Evolutionary conservation across 768 basidiomycete species (phyloP), one percentile per base, ranked within the genome.

Genomic region (Amanita fuliginea): DNA sequence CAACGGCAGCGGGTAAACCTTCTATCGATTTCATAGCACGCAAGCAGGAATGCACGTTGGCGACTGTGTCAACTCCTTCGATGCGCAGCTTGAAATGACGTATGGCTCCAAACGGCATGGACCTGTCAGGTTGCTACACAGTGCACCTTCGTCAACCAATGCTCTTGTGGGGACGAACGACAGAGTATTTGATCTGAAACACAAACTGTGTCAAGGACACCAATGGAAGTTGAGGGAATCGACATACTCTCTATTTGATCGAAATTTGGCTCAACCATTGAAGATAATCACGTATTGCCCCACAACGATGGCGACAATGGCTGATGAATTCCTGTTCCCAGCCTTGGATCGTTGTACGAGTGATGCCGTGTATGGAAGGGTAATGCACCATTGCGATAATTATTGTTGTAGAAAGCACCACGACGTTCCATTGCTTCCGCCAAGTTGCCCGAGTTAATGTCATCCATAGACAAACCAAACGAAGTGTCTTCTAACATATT

Each of bases 241-340:
- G 16, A 30, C 36, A 3, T 32, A 48, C 47, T 22, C 37, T 48
- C 47, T 40, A 28, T 26, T 41, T n/a, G 16, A 32, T 30, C 34
- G 18, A 33, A 45, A 36, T 24, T 47, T 26, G 36, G 37, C 14
- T 10, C 30, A 47, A 36, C 19, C 39, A 28, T 11, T 30, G 5
- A 22, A 28, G 14, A 16, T 37, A 42, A 35, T 50, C 41, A 50
- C 22, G 49, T 50, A 50, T 35, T 50, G 11, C 41, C 49, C 49
- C 49, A 50, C n/a, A 50, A 19, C 6, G 46, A 18, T 35, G 40
- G 49, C 9, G 48, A 41, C n/a, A 39, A 28, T n/a, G 37, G 32
- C 21, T 42, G 48, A 3, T 24, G 36, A 19, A 50, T 43, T 11
- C 37, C 33, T 26, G 36, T 32, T 5, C 49, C 49, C 24, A 50